phyloP scores from a whole-genome alignment of 257 asterid species.

The Salvia hispanica region DNA sequence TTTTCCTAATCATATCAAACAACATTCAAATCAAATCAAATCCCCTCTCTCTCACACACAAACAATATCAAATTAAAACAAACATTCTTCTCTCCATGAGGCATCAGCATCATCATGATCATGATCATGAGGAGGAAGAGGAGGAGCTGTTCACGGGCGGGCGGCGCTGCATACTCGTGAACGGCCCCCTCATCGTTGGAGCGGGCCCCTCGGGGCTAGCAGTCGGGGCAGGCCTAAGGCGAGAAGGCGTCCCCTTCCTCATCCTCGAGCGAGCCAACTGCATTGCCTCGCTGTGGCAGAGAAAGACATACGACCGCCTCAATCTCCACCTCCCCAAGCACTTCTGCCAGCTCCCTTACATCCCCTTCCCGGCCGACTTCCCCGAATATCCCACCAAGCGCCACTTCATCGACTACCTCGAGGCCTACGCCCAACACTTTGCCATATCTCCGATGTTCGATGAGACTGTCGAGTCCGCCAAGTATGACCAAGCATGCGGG shows the following conservation, averaged over 20 bases:
- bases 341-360: conserved; percentile 75
- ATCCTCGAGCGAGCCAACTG: conserved; percentile 78
- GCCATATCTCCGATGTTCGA: conserved; percentile 66
- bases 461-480: conserved; percentile 63
- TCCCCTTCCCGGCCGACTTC: conserved; percentile 58
- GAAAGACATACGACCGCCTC: conserved; percentile 80
- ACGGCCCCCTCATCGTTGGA: conserved; percentile 88
- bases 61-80: not conserved
- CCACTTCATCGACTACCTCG: conserved; percentile 77
- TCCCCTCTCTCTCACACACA: not conserved
- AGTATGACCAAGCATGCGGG: conserved; percentile 68
- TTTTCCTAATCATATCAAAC: conserved; percentile 31
- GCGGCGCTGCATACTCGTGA: conserved; percentile 71
- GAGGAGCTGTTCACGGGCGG: conserved; percentile 53
- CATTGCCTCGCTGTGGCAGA: conserved; percentile 93
- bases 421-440: conserved; percentile 56
- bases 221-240: conserved; percentile 75
- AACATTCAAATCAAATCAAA: conserved; percentile 7
- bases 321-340: conserved; percentile 85
- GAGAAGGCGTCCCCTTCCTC: conserved; percentile 79
- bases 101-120: conserved; percentile 47
- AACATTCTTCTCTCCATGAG: conserved; percentile 22
- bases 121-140: conserved; percentile 51
- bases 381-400: conserved; percentile 75
- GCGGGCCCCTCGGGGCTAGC: conserved; percentile 95